These are phyloP conservation scores for Isabelozyma gotoi DNA, from an alignment of 805 yeast genomes.

Conservation along the genomic window DNA sequence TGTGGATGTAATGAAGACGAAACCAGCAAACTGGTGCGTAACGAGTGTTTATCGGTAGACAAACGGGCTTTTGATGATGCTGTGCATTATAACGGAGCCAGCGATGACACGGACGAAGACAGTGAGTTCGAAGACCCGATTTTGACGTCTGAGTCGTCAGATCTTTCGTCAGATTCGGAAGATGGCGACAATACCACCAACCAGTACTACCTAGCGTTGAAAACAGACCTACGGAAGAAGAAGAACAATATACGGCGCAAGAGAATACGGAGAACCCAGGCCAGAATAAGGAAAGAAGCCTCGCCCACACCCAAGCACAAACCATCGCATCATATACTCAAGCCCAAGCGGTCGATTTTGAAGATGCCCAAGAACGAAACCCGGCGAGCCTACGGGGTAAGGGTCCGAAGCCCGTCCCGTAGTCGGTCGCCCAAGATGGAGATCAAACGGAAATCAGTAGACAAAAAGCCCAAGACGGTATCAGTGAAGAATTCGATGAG, in stretches of 20 bases:
- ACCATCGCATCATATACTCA: conserved; percentile 41
- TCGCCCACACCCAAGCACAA: conserved; percentile 41
- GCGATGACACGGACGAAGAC: not conserved
- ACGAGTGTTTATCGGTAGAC: conserved; percentile 9
- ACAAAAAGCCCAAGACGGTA: not conserved
- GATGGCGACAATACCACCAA: conserved; percentile 1
- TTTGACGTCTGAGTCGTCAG: conserved; percentile 10
- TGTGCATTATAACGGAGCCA: not conserved
- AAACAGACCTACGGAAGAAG: conserved; percentile 12
- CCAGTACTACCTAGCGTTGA: conserved; percentile 14
- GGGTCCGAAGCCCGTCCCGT: not conserved
- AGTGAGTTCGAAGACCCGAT: conserved; percentile 5
- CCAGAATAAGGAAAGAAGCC: conserved; percentile 4
- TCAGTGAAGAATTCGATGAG: not conserved
- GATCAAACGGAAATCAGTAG: not conserved
- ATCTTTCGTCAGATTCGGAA: conserved; percentile 11
- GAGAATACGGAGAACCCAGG: not conserved
- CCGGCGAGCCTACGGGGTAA: not conserved
- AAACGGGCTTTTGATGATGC: conserved; percentile 10
- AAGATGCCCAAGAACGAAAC: conserved; percentile 15
- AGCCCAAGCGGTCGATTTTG: conserved; percentile 43
- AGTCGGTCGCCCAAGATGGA: not conserved
- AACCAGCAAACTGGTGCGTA: conserved; percentile 3
- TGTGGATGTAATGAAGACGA: conserved; percentile 4
- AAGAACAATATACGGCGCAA: conserved; percentile 5